Evolutionary conservation across 164 flowering plant species (phyloP).

Genomic region (Brasenia schreberi): DNA sequence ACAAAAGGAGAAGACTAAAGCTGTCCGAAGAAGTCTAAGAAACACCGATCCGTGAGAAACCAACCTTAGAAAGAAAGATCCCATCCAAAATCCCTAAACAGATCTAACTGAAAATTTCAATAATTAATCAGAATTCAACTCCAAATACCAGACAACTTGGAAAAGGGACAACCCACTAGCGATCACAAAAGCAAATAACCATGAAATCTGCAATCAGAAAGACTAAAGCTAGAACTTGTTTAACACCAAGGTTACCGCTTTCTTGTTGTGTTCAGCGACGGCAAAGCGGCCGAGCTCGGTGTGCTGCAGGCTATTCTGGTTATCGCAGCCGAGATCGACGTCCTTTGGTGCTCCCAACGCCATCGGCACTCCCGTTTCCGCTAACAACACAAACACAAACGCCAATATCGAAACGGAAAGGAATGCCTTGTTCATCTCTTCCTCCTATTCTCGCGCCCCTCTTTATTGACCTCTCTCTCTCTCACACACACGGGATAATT

Average conservation of each 20-base stretch:
- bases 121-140: not conserved
- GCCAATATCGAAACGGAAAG: not conserved
- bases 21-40: not conserved
- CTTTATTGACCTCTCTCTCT: no score
- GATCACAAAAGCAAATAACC: no score
- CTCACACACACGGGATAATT: no score
- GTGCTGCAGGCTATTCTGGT: slow-evolving; percentile 25
- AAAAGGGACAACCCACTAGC: no score
- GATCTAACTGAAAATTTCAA: not conserved
- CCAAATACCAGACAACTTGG: not conserved
- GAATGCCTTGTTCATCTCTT: no score
- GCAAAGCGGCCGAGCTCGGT: slow-evolving; percentile 50
- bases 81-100: not conserved
- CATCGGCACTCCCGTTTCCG: not conserved
- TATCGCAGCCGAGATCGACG: not conserved
- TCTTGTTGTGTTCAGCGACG: slow-evolving; percentile 58
- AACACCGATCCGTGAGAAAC: not conserved
- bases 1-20: not conserved
- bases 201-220: not conserved
- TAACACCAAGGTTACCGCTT: slow-evolving; percentile 18
- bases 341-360: not conserved
- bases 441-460: no score
- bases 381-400: not conserved
- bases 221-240: no score
- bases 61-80: not conserved